Percentiles rank a stretch among this genome's conserved stretches.
These are phyloP conservation scores for Orobanche coerulescens DNA, from an alignment of 257 asterid species.

Conservation along the genomic window DNA sequence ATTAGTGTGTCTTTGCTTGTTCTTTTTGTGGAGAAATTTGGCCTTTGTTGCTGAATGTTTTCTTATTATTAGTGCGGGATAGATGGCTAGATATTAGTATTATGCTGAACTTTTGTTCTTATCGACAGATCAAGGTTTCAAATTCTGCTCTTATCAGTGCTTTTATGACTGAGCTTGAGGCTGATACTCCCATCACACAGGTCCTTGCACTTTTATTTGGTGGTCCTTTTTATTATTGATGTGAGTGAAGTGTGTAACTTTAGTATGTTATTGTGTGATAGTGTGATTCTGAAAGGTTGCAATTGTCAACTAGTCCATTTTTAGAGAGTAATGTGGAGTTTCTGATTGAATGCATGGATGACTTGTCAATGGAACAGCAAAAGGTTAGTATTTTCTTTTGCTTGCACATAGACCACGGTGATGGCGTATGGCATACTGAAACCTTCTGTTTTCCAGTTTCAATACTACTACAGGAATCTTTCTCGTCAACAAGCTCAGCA, in stretches of 20 bases:
- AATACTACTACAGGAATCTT: slow-evolving; percentile 82
- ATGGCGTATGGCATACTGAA: slow-evolving; percentile 5
- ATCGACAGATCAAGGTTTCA: slow-evolving; percentile 83
- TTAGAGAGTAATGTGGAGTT: slow-evolving; percentile 90
- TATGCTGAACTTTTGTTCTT: slow-evolving; percentile 1
- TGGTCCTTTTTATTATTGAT: neutral
- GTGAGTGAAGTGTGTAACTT: neutral
- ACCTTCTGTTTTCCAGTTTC: slow-evolving; percentile 48
- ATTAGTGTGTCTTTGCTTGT: neutral
- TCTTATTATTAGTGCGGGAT: neutral
- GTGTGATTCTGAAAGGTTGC: slow-evolving; percentile 92
- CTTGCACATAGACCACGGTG: slow-evolving; percentile 12
- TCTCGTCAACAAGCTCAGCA: slow-evolving; percentile 97
- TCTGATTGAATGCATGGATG: slow-evolving; percentile 96
- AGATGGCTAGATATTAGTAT: neutral
- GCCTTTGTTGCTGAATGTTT: neutral
- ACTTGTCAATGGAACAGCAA: slow-evolving; percentile 88
- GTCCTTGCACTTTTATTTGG: slow-evolving; percentile 26
- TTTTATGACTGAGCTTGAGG: slow-evolving; percentile 86
- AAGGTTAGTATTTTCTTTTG: slow-evolving; percentile 43
- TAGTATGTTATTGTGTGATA: slow-evolving; percentile 19
- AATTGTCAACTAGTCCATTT: slow-evolving; percentile 71
- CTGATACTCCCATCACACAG: slow-evolving; percentile 83
- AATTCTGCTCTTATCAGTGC: slow-evolving; percentile 96
- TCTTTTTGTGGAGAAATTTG: neutral